Base-by-base conservation (phyloP, 2,329 filamentous ascomycete genomes). In the Beauveria medogensis region DNA sequence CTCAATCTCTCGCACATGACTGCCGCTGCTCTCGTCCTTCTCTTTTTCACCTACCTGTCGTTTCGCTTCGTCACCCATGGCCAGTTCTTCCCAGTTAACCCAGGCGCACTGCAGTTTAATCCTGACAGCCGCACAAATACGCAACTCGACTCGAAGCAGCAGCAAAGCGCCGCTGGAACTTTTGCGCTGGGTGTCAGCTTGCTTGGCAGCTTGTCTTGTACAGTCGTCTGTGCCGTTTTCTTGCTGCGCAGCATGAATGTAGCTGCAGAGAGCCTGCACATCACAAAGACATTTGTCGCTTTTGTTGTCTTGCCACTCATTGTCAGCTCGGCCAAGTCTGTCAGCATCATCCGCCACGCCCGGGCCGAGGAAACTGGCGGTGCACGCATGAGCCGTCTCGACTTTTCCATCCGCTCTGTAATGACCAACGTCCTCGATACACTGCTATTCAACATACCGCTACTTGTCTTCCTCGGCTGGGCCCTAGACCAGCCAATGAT, bases 51-150 rank as follows among this genome's bases (percentile, higher is more conserved):
- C 10, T 64, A 64, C 56, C 59, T 64, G 5, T 52, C 60, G 2
- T 64, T 64, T 24, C 63, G 63, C 30, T 64, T 63, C 50, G 48
- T 58, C n/a, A 64, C 63, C 6, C 63, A 64, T 14, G 59, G 59
- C 43, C 55, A 56, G 14, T 60, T 64, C 56, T 64, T 64, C 44
- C 63, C 62, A 6, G 48, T 37, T 1, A 61, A 61, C 26, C 59
- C 59, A 2, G 54, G 54, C 37, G 53, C 59, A 5, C 28, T 30
- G n/a, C 59, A 61, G 53, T 57, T 57, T 22, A 52, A 56, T 18
- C 58, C 58, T 3, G 58, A 60, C 44, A 54, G 58, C 50, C 51
- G 56, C 44, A 63, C 50, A 22, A 64, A 53, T 51, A 62, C 52
- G 40, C 54, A 40, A 14, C 59, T 64, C 37, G 63, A 47, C 48